Conservation (phyloP, 192 early-diverging fungal genomes). For the Entomortierella chlamydospora region DNA sequence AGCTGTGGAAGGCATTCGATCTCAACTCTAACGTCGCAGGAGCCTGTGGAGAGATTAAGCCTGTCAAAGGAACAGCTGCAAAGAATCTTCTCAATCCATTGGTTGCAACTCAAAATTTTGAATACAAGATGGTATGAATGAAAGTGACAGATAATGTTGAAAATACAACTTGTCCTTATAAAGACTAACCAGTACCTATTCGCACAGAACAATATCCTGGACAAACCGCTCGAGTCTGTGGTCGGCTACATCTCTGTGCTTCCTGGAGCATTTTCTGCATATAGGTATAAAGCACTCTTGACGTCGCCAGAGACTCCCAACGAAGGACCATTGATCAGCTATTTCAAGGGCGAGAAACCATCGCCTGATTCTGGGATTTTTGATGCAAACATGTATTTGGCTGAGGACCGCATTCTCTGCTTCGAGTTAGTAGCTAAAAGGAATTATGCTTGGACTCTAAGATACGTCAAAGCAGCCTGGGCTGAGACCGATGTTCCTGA, state of each 20-base stretch:
- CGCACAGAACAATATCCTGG: constrained; percentile 74
- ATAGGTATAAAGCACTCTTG: constrained; percentile 78
- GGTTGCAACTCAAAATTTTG: constrained; percentile 86
- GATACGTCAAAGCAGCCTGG: constrained; percentile 77
- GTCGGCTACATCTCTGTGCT: constrained; percentile 89
- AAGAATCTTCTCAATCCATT: constrained; percentile 78
- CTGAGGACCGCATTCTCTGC: constrained; percentile 82
- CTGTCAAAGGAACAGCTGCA: constrained; percentile 63
- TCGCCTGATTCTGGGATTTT: constrained; percentile 71
- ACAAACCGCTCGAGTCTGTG: constrained; percentile 83
- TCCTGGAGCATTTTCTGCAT: constrained; percentile 87
- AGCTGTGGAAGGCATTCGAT: constrained; percentile 88
- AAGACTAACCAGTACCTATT: no score
- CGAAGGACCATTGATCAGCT: constrained; percentile 74
- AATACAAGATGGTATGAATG: constrained; percentile 72
- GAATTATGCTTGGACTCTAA: constrained; percentile 72
- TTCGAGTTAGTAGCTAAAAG: constrained; percentile 83
- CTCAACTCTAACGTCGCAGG: constrained; percentile 77
- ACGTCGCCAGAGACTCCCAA: constrained; percentile 61
- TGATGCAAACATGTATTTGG: constrained; percentile 75
- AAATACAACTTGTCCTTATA: not conserved
- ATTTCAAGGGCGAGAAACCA: constrained; percentile 81
- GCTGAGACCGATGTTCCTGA: constrained; percentile 88
- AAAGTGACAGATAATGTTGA: not conserved
- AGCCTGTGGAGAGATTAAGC: constrained; percentile 87